phyloP scores from a whole-genome alignment of 2,329 filamentous ascomycete species.

The Xylariaceae sp. region DNA sequence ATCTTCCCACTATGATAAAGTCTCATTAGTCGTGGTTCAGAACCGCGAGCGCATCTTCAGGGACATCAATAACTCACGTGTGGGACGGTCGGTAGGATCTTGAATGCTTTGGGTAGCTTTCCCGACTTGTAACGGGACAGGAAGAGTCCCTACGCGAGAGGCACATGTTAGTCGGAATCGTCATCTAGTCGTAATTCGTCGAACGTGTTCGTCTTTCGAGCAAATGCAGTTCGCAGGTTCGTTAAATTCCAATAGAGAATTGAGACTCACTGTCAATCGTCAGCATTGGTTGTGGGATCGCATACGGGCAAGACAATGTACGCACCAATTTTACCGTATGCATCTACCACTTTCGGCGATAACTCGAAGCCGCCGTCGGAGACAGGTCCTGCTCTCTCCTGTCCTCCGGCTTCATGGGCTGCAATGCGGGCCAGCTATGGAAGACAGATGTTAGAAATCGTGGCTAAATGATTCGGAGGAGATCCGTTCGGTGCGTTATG shows the following conservation, averaged over 20 bases:
- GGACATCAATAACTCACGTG: conserved; percentile 37
- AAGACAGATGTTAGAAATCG: neutral
- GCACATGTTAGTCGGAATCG: conserved; percentile 7
- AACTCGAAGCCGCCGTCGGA: conserved; percentile 76
- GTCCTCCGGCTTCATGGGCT: conserved; percentile 67
- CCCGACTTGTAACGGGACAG: conserved; percentile 91
- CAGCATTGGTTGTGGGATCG: neutral
- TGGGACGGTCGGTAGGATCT: conserved; percentile 86
- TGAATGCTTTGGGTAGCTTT: conserved; percentile 96
- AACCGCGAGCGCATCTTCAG: neutral
- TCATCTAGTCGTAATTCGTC: conserved; percentile 1
- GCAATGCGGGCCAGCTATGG: conserved; percentile 75
- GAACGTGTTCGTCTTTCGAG: neutral
- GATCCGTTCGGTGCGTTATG: neutral
- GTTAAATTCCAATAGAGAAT: neutral
- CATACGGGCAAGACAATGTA: neutral
- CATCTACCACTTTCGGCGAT: conserved; percentile 86
- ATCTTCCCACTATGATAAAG: conserved; percentile 64
- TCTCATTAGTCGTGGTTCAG: conserved; percentile 7
- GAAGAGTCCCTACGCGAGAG: conserved; percentile 45
- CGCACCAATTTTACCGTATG: conserved; percentile 71
- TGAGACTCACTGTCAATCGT: conserved; percentile 15
- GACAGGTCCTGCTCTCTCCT: conserved; percentile 46
- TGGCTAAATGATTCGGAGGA: neutral
- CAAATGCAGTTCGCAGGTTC: neutral